Percentiles rank a stretch among this genome's conserved stretches.
These are phyloP conservation scores for Epichloe bromicola DNA, from an alignment of 2,329 filamentous ascomycete genomes.

Conservation along the genomic window DNA sequence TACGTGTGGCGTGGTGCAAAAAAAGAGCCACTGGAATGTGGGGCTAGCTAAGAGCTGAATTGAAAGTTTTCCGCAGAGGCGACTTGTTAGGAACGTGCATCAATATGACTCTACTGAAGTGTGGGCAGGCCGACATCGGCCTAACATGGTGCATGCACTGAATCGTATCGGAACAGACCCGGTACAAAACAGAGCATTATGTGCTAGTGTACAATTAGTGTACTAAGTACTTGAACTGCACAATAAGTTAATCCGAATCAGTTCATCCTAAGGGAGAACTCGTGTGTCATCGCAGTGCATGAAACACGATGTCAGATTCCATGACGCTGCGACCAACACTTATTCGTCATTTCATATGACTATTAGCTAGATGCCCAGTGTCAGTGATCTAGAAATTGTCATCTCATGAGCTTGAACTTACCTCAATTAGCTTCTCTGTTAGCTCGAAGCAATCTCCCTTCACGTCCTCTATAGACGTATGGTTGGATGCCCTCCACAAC, in stretches of 20 bases:
- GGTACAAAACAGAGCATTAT: too few species aligned
- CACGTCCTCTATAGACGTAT: constrained; percentile 34
- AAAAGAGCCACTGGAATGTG: not conserved
- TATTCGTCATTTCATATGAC: constrained; percentile 1
- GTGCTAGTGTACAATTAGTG: too few species aligned
- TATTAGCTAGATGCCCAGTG: constrained; percentile 3
- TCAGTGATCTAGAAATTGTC: not conserved
- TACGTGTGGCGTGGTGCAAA: not conserved
- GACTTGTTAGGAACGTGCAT: not conserved
- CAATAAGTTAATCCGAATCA: too few species aligned
- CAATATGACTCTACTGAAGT: constrained; percentile 5
- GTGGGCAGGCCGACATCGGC: constrained; percentile 4
- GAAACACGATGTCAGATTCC: not conserved
- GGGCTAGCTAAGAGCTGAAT: not conserved
- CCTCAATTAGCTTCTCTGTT: constrained; percentile 49
- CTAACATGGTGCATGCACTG: not conserved
- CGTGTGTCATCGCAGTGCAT: not conserved
- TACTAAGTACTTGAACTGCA: too few species aligned
- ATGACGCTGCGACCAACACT: not conserved
- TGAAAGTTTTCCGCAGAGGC: not conserved
- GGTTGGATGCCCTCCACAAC: constrained; percentile 45
- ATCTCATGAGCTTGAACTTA: constrained; percentile 16
- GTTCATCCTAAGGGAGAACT: not conserved
- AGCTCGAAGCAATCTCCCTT: constrained; percentile 39
- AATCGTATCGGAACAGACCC: not conserved